These are phyloP conservation scores for Eucommia ulmoides DNA, from an alignment of 257 asterid species.

Conservation along the genomic window DNA sequence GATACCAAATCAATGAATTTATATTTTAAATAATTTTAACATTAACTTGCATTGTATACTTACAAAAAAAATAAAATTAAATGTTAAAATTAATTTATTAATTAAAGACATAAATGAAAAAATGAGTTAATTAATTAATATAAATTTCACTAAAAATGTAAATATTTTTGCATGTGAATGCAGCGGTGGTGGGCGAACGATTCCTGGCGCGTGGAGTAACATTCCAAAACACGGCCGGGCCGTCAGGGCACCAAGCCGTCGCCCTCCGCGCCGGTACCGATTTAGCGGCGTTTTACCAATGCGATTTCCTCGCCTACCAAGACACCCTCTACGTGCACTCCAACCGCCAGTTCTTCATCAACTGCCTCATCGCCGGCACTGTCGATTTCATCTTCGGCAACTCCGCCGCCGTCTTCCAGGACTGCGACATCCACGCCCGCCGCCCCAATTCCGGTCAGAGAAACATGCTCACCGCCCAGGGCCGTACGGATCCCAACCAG, in stretches of 20 bases:
- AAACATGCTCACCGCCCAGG: slow-evolving; percentile 67
- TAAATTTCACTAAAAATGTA: no score
- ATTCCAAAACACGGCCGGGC: slow-evolving; percentile 58
- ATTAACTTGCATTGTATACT: no score
- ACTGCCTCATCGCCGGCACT: slow-evolving; percentile 40
- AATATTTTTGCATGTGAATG: slow-evolving; percentile 4
- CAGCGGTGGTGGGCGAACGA: slow-evolving; percentile 50
- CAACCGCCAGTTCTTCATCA: slow-evolving; percentile 38
- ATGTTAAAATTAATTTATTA: no score
- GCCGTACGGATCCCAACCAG: slow-evolving; percentile 57
- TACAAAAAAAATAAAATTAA: no score
- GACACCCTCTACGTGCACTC: slow-evolving; percentile 53
- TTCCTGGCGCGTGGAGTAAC: slow-evolving; percentile 58
- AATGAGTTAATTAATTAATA: no score
- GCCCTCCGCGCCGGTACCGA: slow-evolving; percentile 63
- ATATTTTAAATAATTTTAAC: no score
- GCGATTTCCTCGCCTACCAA: slow-evolving; percentile 43
- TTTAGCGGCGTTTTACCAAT: slow-evolving; percentile 39
- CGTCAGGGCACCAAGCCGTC: slow-evolving; percentile 57
- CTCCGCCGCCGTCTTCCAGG: slow-evolving; percentile 35
- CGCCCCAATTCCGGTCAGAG: slow-evolving; percentile 38
- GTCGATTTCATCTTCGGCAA: slow-evolving; percentile 62
- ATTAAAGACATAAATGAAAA: no score
- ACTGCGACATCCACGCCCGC: slow-evolving; percentile 54
- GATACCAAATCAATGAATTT: no score